Percentiles rank a stretch among this genome's conserved stretches.
These are phyloP conservation scores for Elongisporangium undulatum DNA, from an alignment of 352 stramenopile genomes.

Conservation along the genomic window DNA sequence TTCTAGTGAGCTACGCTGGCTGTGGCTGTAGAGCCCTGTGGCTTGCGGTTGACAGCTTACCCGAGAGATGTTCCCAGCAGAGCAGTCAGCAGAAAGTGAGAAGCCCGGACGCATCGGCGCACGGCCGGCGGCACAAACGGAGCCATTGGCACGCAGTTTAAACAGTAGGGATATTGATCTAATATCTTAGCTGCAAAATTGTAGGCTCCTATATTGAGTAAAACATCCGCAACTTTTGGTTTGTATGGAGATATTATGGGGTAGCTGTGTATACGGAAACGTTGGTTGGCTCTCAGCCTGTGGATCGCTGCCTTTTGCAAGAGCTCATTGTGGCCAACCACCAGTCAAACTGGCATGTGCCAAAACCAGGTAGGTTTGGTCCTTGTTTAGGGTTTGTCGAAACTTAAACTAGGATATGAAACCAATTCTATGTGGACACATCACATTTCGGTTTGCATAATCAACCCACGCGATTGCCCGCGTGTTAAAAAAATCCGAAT, in stretches of 20 bases:
- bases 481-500: not conserved
- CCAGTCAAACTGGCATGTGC: not conserved
- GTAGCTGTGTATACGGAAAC: not conserved
- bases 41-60: constrained; percentile 19
- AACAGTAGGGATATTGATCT: not conserved
- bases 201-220: no score
- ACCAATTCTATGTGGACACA: not conserved
- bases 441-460: not conserved
- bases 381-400: not conserved
- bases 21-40: not conserved
- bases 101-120: not conserved
- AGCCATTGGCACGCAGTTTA: not conserved
- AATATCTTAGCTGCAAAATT: not conserved
- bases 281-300: not conserved
- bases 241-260: not conserved
- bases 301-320: not conserved
- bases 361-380: not conserved
- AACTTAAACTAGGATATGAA: not conserved
- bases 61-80: constrained; percentile 81
- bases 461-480: not conserved
- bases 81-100: constrained; percentile 93
- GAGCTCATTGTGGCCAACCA: not conserved
- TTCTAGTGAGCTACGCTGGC: not conserved
- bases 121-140: not conserved
- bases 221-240: not conserved